Base-by-base conservation (phyloP, 352 stramenopile genomes). In the Thraustochytrium sp. region DNA sequence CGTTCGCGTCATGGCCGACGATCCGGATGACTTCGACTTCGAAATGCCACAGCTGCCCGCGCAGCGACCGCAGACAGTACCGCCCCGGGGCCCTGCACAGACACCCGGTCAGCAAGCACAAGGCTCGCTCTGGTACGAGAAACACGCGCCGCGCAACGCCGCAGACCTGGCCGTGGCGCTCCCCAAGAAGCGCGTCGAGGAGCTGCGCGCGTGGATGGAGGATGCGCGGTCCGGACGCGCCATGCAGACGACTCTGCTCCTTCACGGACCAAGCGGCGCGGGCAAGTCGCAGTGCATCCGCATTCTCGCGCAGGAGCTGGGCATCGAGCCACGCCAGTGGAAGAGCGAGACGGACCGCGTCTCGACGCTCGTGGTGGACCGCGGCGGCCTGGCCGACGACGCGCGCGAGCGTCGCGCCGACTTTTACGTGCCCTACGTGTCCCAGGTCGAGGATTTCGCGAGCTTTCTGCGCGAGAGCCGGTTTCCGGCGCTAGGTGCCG, bases 401-500 rank as follows among this genome's bases (percentile, higher is more conserved):
- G 54, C 54, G n/a, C 54, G 54, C 31, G 54, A 63, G 31, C 54
- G 54, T 9, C 5, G 31, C 5, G 31, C n/a, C 5, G 54, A 46
- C 59, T 72, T 72, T 38, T 9, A 72, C 21, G 46, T 72, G 8
- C 59, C 59, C 23, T 72, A 72, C 59, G 59, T 72, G 16, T 72
- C 59, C 5, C 59, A 72, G 36, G 8, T 72, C 1, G 36, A 72
- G 16, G 59, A 72, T 26, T 72, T 72, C 46, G 59, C 46, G 23
- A 29, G 59, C 26, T 72, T 72, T 72, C 8, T 72, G 21, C 13
- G 31, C 5, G 40, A 21, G 26, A 72, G 36, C 23, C 34, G 59
- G 21, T 72, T 72, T 29, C 59, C 59, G 13, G 40, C 36, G 8
- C 26, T 72, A 44, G 26, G 34, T 26, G 54, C 5, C 36, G 13